Base-by-base conservation (phyloP, 192 early-diverging fungal genomes). In the Backusella tuberculispora region DNA sequence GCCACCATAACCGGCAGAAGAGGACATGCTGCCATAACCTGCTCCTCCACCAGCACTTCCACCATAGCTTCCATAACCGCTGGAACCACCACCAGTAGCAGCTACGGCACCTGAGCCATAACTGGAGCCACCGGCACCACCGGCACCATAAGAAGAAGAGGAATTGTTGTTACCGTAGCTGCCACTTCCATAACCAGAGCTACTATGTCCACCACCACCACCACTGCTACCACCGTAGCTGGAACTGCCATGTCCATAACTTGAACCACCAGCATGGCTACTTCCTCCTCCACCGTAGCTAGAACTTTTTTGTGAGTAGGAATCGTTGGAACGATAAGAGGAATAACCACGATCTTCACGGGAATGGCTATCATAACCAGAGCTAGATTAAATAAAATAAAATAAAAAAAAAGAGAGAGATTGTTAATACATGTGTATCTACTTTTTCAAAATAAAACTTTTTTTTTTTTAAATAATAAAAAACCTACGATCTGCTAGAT, bases 201-300 rank as follows among this genome's bases (percentile, higher is more conserved):
- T 34, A 5, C 17, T 15, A 0, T 40, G n/a, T 34, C 38, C 41
- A 44, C 83, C 83, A 65, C 73, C 72, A 21, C 80, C 77, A 10
- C 74, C 73, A 66, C 29, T 44, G 2, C 74, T 8, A 17, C 47
- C 44, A n/a, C 69, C 44, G 45, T 44, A 24, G 45, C 79, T 47
- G 60, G 74, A 50, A 56, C 68, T 65, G 13, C 72, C 60, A 29
- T 80, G 68, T 40, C 80, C 60, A 40, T 79, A 73, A 21, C 73
- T 70, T 34, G 42, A 60, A 50, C 84, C 71, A 26, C 73, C 80
- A 10, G 77, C 71, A 72, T 81, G 50, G 26, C 78, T 67, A 43
- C 78, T 48, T 26, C 74, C 43, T 26, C 79, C 78, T 71, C 72
- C 80, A 76, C 87, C 76, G 40, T 84, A 79, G 29, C 53, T 65